phyloP scores from a whole-genome alignment of 495 filamentous ascomycete species.

The Neurospora terricola region DNA sequence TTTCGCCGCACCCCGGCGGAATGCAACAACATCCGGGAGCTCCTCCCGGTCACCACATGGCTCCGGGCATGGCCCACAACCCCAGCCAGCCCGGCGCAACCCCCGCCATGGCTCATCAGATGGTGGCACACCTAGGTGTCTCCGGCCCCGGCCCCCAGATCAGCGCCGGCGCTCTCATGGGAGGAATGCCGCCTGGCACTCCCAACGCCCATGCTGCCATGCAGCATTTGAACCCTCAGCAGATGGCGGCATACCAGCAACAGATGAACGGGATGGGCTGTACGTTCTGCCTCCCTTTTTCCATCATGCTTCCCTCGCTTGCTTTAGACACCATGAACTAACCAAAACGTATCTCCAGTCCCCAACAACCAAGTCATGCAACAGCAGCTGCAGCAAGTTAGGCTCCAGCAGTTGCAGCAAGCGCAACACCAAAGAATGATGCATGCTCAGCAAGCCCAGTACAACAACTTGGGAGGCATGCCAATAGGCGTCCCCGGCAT shows the following conservation, averaged over 20 bases:
- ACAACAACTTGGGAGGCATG: constrained; percentile 34
- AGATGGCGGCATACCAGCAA: constrained; percentile 53
- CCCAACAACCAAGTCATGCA: constrained; percentile 44
- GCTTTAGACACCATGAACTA: background rate
- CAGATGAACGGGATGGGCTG: constrained; percentile 24
- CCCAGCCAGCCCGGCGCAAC: constrained; percentile 58
- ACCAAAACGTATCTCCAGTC: constrained; percentile 22
- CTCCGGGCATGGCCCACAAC: constrained; percentile 46
- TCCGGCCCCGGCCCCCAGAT: constrained; percentile 73
- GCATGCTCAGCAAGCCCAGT: constrained; percentile 39
- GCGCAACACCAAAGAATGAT: constrained; percentile 37
- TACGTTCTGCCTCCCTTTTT: constrained; percentile 6
- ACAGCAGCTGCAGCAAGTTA: constrained; percentile 37
- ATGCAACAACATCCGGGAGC: constrained; percentile 66
- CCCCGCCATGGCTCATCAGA: constrained; percentile 61
- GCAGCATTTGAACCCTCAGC: constrained; percentile 64
- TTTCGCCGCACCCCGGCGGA: constrained; percentile 57
- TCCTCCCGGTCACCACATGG: constrained; percentile 60
- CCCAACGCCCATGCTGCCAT: constrained; percentile 65
- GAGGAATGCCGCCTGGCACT: constrained; percentile 65
- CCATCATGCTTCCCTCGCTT: background rate
- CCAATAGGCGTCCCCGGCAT: constrained; percentile 54
- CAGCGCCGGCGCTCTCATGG: constrained; percentile 67
- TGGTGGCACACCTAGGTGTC: constrained; percentile 67
- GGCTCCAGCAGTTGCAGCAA: constrained; percentile 30